A percentile compares a stretch with the other conserved stretches of the same genome.
Conservation (phyloP, 257 asterid genomes). For the Fraxinus cuspidata region DNA sequence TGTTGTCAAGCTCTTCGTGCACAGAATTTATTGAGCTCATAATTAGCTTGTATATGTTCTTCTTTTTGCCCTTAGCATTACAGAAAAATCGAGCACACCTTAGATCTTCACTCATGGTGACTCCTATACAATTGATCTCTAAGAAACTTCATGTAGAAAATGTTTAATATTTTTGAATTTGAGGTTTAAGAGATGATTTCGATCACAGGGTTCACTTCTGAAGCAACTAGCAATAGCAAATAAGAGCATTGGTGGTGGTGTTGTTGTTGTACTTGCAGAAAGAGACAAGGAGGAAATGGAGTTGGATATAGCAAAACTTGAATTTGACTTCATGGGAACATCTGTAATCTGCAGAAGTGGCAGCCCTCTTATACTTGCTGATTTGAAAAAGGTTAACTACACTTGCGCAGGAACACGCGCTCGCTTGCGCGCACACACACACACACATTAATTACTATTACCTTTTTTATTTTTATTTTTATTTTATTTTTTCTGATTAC, state of each 20-base stretch:
- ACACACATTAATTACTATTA: slow-evolving; percentile 5
- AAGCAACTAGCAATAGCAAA: slow-evolving; percentile 97
- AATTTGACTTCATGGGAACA: slow-evolving; percentile 93
- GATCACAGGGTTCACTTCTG: slow-evolving; percentile 83
- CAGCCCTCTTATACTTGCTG: slow-evolving; percentile 96
- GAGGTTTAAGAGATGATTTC: slow-evolving; percentile 25
- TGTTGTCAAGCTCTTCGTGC: slow-evolving; percentile 13
- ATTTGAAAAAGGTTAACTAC: slow-evolving; percentile 70
- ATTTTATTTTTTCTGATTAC: slow-evolving; percentile 2
- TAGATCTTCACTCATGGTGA: slow-evolving; percentile 4
- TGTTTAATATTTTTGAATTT: not conserved
- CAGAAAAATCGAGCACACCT: slow-evolving; percentile 1
- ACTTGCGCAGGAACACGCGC: too few species aligned
- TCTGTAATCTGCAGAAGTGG: slow-evolving; percentile 97
- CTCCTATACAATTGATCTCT: slow-evolving; percentile 7
- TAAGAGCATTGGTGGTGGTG: slow-evolving; percentile 96
- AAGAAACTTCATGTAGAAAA: slow-evolving; percentile 4
- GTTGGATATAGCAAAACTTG: slow-evolving; percentile 89
- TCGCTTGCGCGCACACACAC: not conserved
- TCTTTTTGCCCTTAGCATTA: slow-evolving; percentile 16
- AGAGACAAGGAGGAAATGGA: slow-evolving; percentile 99
- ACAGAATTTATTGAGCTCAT: slow-evolving; percentile 5
- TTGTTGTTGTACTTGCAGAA: slow-evolving; percentile 95
- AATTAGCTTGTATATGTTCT: slow-evolving; percentile 9
- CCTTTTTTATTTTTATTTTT: slow-evolving; percentile 11